These are phyloP conservation scores for Fragaria nilgerrensis DNA, from an alignment of 306 rosid genomes.

Conservation along the genomic window DNA sequence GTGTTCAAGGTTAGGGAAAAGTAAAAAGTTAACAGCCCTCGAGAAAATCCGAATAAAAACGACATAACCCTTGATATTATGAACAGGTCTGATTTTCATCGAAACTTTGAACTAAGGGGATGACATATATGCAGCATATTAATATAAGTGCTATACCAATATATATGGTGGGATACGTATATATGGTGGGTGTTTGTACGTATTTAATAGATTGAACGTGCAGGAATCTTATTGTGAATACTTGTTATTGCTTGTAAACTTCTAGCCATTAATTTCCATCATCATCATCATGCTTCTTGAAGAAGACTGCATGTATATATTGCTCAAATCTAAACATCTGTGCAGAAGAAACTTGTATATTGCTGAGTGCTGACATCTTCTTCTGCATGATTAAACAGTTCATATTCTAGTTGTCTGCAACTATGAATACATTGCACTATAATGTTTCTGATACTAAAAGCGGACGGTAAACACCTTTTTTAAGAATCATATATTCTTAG, in stretches of 20 bases:
- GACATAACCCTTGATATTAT: constrained; percentile 32
- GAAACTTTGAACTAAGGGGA: constrained; percentile 29
- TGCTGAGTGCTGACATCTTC: background rate
- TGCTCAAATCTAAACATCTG: background rate
- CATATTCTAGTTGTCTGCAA: background rate
- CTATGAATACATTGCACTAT: background rate
- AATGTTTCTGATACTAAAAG: background rate
- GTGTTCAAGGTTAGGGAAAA: background rate
- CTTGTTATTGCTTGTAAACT: background rate
- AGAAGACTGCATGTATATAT: background rate
- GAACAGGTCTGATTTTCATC: constrained; percentile 34
- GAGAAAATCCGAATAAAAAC: background rate
- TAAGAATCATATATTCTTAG: too few species aligned
- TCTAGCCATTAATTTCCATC: background rate
- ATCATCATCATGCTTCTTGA: background rate
- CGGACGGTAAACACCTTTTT: too few species aligned
- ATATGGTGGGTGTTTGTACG: background rate
- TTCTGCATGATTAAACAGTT: background rate
- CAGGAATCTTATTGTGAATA: background rate
- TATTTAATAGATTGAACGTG: background rate
- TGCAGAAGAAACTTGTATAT: background rate
- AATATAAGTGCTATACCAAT: background rate
- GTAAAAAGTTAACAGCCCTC: background rate
- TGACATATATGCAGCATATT: constrained; percentile 14
- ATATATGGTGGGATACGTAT: background rate